Evolutionary conservation across 1,139 yeast species (phyloP).

Genomic region (Trichomonascaceae sp.): DNA sequence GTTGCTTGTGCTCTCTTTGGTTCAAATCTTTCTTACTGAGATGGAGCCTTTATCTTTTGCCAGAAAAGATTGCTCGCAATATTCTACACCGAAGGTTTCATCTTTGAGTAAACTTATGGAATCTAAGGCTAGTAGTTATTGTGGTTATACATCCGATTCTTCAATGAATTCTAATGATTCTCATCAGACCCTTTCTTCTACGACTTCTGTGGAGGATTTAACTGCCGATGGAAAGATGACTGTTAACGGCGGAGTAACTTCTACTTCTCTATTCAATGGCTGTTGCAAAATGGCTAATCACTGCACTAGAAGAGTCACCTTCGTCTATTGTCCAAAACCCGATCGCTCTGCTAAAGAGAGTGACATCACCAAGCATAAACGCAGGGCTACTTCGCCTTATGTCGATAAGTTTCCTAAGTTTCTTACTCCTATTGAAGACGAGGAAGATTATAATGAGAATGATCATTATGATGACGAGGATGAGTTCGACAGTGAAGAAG

Average conservation of each 20-base stretch:
- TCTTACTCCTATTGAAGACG: conserved; percentile 9
- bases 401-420: conserved; percentile 8
- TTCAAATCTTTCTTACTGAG: neutral
- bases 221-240: neutral
- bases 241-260: neutral
- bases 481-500: conserved; percentile 10
- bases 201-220: conserved; percentile 2
- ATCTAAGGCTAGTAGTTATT: neutral
- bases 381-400: conserved; percentile 5
- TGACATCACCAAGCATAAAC: conserved; percentile 1
- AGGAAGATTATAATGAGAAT: conserved; percentile 12
- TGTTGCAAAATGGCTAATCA: conserved; percentile 4
- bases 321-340: conserved; percentile 10
- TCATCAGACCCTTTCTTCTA: conserved; percentile 1
- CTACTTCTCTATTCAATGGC: neutral
- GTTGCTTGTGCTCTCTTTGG: neutral
- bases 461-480: conserved; percentile 11
- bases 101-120: conserved; percentile 5
- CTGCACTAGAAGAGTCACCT: conserved; percentile 5
- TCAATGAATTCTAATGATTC: conserved; percentile 2
- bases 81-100: conserved; percentile 3
- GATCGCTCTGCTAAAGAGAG: conserved; percentile 3
- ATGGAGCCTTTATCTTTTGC: conserved; percentile 3
- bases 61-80: conserved; percentile 4
- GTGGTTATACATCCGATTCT: conserved; percentile 5